Evolutionary conservation across 768 basidiomycete species (phyloP).

Genomic region (Zangia roseola): DNA sequence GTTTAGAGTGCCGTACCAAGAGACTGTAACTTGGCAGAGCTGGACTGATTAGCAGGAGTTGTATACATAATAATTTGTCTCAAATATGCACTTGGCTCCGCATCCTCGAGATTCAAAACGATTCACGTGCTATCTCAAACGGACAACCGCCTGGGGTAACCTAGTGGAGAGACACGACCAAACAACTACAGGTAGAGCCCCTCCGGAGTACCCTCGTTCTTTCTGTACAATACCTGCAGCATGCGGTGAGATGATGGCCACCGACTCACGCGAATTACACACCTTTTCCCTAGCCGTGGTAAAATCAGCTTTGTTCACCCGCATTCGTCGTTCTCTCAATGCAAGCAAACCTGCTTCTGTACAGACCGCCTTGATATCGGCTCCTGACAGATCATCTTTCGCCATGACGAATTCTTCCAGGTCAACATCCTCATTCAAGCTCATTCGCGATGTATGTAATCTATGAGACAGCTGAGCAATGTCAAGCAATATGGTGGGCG

Average conservation of each 20-base stretch:
- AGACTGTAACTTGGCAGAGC: too few species aligned
- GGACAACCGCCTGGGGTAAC: too few species aligned
- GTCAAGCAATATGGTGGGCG: not conserved
- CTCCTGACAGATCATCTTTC: constrained; percentile 95
- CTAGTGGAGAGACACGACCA: constrained; percentile 1
- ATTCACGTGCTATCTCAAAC: too few species aligned
- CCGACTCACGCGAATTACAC: constrained; percentile 11
- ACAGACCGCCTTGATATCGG: constrained; percentile 98
- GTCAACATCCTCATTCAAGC: constrained; percentile 81
- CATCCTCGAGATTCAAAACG: too few species aligned
- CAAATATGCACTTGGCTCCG: too few species aligned
- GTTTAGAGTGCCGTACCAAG: too few species aligned
- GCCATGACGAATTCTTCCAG: constrained; percentile 93
- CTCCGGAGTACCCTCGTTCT: constrained; percentile 96
- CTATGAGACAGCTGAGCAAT: constrained; percentile 35
- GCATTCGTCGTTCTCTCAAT: constrained; percentile 90
- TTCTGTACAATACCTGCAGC: constrained; percentile 79
- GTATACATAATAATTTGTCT: too few species aligned
- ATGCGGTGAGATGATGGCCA: constrained; percentile 10
- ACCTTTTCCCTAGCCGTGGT: constrained; percentile 93
- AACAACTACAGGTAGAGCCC: constrained; percentile 70
- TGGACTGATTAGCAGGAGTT: too few species aligned
- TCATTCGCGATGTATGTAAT: constrained; percentile 95
- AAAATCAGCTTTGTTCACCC: constrained; percentile 90
- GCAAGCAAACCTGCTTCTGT: constrained; percentile 98